A percentile compares a stretch with the other conserved stretches of the same genome.
phyloP scores from a whole-genome alignment of 192 early-diverging fungal species.

The Podila horticola region DNA sequence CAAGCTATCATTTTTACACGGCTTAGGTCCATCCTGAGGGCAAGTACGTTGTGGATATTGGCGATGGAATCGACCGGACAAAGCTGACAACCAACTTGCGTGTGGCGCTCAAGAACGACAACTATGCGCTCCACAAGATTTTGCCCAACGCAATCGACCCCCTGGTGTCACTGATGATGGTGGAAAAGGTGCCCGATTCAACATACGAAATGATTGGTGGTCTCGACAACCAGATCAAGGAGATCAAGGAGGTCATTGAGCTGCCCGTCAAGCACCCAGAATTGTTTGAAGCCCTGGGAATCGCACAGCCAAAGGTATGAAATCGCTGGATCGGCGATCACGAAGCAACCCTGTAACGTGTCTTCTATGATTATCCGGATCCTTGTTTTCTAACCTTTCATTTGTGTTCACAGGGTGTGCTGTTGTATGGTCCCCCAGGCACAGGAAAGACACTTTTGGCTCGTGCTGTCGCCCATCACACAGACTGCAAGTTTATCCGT shows the following conservation, averaged over 20 bases:
- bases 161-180: constrained; percentile 99
- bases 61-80: constrained; percentile 89
- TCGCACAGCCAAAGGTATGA: constrained; percentile 94
- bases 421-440: constrained; percentile 91
- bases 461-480: constrained; percentile 93
- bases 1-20: not conserved
- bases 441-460: constrained; percentile 91
- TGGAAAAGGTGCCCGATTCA: constrained; percentile 99
- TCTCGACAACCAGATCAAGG: constrained; percentile 99
- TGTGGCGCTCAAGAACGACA: constrained; percentile 92
- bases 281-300: constrained; percentile 96
- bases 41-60: constrained; percentile 98
- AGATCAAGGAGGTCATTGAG: constrained; percentile 99
- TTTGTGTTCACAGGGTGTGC: constrained; percentile 72
- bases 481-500: constrained; percentile 91
- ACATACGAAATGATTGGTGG: constrained; percentile 99
- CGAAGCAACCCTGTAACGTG: too few relatives aligned
- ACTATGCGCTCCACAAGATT: constrained; percentile 94
- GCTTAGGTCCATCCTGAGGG: constrained; percentile 92
- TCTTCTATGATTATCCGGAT: not conserved
- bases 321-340: too few relatives aligned
- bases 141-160: constrained; percentile 98
- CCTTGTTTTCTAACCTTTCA: not conserved
- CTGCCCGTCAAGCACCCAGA: constrained; percentile 99
- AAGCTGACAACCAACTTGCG: constrained; percentile 92